A percentile compares a stretch with the other conserved stretches of the same genome.
Conservation (phyloP, 2,329 filamentous ascomycete species). For the Mycosphaerella sp. region DNA sequence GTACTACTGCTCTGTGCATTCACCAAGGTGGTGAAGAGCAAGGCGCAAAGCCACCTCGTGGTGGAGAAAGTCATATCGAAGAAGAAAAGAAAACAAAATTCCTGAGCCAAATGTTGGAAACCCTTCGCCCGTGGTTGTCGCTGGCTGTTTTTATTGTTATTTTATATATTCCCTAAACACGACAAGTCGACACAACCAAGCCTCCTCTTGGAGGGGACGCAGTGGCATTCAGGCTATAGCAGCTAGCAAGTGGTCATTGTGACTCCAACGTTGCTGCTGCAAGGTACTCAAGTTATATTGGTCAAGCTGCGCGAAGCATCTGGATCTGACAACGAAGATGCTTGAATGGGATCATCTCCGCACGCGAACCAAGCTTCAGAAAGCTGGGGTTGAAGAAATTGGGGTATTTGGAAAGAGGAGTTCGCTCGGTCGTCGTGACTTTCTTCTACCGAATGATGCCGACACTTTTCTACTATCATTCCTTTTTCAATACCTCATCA, state of each 20-base stretch:
- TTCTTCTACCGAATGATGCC: background rate
- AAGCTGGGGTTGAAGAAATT: background rate
- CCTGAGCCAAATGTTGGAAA: background rate
- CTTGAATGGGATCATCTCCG: background rate
- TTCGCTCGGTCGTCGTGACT: background rate
- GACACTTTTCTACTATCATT: too few relatives aligned
- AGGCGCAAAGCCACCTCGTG: background rate
- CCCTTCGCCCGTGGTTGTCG: background rate
- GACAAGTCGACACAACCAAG: too few relatives aligned
- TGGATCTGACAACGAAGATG: background rate
- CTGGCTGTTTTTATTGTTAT: too few relatives aligned
- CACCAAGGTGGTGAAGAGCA: background rate
- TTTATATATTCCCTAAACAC: background rate
- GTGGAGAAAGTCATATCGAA: background rate
- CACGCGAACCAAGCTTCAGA: background rate
- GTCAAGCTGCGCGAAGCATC: background rate
- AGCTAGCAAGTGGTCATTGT: too few relatives aligned
- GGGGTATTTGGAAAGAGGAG: background rate
- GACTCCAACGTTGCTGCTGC: too few relatives aligned
- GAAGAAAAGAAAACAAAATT: background rate
- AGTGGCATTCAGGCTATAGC: too few relatives aligned
- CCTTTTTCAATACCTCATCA: too few relatives aligned
- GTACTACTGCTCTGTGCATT: background rate
- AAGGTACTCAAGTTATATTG: background rate
- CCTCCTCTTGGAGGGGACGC: background rate